Evolutionary conservation across 2,329 filamentous ascomycete species (phyloP).

Genomic region (Fusarium agapanthi): DNA sequence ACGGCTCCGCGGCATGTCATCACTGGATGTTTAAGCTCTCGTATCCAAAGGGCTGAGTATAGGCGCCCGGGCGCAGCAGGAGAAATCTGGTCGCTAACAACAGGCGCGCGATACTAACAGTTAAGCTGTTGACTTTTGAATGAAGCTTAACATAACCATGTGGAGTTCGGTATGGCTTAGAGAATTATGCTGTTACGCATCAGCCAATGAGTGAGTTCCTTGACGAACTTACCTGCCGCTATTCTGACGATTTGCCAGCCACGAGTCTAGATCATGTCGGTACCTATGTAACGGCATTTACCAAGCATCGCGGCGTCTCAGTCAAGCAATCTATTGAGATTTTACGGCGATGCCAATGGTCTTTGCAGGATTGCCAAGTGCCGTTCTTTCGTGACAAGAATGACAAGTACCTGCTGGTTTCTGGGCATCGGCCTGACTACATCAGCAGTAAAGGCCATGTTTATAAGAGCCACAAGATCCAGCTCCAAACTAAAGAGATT

Average conservation of each 20-base stretch:
- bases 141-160: not conserved
- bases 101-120: not conserved
- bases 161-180: not conserved
- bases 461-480: conserved; percentile 13
- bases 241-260: not conserved
- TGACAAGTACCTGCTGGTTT: conserved; percentile 9
- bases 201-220: not conserved
- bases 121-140: not conserved
- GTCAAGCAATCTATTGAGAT: not conserved
- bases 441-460: conserved; percentile 9
- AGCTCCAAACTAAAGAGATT: not conserved
- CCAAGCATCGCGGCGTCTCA: not conserved
- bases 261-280: conserved; percentile 7
- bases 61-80: not conserved
- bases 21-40: conserved; percentile 4
- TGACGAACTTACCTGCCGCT: not conserved
- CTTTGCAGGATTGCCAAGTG: conserved; percentile 32
- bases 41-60: not conserved
- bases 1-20: conserved; percentile 7
- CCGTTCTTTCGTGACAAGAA: conserved; percentile 28
- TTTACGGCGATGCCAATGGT: conserved; percentile 16
- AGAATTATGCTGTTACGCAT: not conserved
- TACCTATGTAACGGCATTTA: not conserved
- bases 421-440: conserved; percentile 6
- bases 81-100: not conserved